A percentile compares a stretch with the other conserved stretches of the same genome.
These are phyloP conservation scores for Aspergillus pseudotamarii DNA, from an alignment of 2,329 filamentous ascomycete species.

Conservation along the genomic window DNA sequence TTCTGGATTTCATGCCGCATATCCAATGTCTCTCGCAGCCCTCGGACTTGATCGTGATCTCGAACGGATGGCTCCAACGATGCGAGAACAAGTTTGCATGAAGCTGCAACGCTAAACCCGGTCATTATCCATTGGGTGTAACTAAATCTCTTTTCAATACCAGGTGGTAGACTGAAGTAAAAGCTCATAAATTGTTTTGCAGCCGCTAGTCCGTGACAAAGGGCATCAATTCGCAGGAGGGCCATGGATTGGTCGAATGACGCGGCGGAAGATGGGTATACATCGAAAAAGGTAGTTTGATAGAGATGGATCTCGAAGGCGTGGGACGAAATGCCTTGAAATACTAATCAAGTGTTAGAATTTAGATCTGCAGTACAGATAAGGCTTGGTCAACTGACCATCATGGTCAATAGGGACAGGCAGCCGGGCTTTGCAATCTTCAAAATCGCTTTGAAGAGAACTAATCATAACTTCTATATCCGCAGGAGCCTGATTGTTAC, in stretches of 20 bases:
- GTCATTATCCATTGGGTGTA: neutral
- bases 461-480: conserved; percentile 5
- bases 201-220: neutral
- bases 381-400: neutral
- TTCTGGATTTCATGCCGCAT: conserved; percentile 6
- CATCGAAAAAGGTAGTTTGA: neutral
- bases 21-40: conserved; percentile 5
- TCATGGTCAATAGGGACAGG: conserved; percentile 2
- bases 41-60: conserved; percentile 2
- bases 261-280: neutral
- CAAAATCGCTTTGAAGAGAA: conserved; percentile 7
- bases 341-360: neutral
- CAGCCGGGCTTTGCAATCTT: conserved; percentile 5
- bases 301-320: neutral
- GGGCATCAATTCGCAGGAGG: neutral
- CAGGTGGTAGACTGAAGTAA: neutral
- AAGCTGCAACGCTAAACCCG: neutral
- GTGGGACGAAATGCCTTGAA: neutral
- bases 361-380: neutral
- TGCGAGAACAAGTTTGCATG: neutral
- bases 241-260: neutral
- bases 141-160: neutral
- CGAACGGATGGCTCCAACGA: neutral
- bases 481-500: conserved; percentile 3
- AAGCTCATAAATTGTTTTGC: neutral